A percentile compares a stretch with the other conserved stretches of the same genome.
phyloP scores from a whole-genome alignment of 2,329 filamentous ascomycete genomes.

The Clarireedia sp. region DNA sequence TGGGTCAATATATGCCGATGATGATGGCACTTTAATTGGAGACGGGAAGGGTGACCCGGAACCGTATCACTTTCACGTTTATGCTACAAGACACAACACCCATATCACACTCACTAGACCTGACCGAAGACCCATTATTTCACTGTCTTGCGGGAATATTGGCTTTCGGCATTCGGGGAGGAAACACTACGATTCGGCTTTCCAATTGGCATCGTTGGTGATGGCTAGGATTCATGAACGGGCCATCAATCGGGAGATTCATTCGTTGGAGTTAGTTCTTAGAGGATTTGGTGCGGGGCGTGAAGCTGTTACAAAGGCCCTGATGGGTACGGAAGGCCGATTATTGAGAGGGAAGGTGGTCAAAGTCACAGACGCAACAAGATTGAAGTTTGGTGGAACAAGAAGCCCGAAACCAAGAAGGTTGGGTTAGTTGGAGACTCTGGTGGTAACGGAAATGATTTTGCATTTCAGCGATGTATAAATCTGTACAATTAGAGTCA shows the following conservation, averaged over 20 bases:
- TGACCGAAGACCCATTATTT: conserved; percentile 70
- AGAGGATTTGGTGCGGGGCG: conserved; percentile 81
- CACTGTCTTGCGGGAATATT: conserved; percentile 75
- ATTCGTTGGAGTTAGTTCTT: conserved; percentile 69
- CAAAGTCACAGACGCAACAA: conserved; percentile 76
- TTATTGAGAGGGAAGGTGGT: conserved; percentile 66
- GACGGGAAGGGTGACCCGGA: conserved; percentile 37
- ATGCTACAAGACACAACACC: conserved; percentile 85
- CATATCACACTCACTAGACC: conserved; percentile 86
- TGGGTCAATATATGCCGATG: too few species aligned
- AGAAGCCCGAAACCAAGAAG: conserved; percentile 79
- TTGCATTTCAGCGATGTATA: conserved; percentile 9
- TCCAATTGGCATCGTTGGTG: conserved; percentile 78
- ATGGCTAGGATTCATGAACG: conserved; percentile 78
- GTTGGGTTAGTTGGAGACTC: conserved; percentile 37
- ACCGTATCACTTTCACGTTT: conserved; percentile 82
- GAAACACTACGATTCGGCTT: conserved; percentile 81
- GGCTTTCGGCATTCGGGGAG: conserved; percentile 82
- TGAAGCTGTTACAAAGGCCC: conserved; percentile 81
- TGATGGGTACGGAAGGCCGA: conserved; percentile 79
- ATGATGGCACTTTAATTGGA: conserved; percentile 19
- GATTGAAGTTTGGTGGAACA: conserved; percentile 91
- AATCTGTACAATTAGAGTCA: conserved; percentile 12
- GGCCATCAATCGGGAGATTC: conserved; percentile 68
- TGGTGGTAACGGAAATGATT: background rate